Conservation (phyloP, 352 stramenopile species). For the Phytophthora hibernalis region DNA sequence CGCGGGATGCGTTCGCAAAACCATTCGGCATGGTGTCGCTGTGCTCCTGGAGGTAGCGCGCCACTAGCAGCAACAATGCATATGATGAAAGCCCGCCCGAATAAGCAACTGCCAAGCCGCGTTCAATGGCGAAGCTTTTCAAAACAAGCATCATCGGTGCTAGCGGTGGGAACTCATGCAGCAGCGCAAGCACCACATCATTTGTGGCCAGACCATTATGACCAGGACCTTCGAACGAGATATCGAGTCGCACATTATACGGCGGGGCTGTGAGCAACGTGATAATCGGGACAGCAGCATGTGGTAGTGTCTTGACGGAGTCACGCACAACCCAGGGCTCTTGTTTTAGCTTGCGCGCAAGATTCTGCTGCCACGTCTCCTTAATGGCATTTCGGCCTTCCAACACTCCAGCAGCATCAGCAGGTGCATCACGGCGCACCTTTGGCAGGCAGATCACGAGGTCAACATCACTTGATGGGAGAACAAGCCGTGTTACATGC, state of each 20-base stretch:
- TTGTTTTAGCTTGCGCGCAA: slow-evolving; percentile 94
- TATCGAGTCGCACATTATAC: slow-evolving; percentile 92
- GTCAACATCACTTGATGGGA: slow-evolving; percentile 97
- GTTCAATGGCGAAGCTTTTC: slow-evolving; percentile 94
- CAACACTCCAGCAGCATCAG: slow-evolving; percentile 94
- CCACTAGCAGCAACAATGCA: slow-evolving; percentile 95
- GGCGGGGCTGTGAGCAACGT: slow-evolving; percentile 90
- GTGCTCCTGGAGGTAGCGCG: slow-evolving; percentile 93
- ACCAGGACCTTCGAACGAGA: slow-evolving; percentile 96
- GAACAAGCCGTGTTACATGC: slow-evolving; percentile 94
- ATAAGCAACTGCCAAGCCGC: slow-evolving; percentile 94
- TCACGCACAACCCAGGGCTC: slow-evolving; percentile 93
- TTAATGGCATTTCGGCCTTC: slow-evolving; percentile 99
- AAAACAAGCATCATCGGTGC: slow-evolving; percentile 96
- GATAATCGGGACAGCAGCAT: slow-evolving; percentile 97
- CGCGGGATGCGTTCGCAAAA: slow-evolving; percentile 66
- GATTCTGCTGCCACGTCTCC: slow-evolving; percentile 97
- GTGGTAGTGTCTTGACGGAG: slow-evolving; percentile 97
- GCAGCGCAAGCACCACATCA: slow-evolving; percentile 91
- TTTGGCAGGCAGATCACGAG: slow-evolving; percentile 98
- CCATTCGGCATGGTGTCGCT: slow-evolving; percentile 71
- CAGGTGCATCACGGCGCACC: slow-evolving; percentile 94
- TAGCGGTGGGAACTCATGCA: slow-evolving; percentile 95
- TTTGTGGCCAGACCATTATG: slow-evolving; percentile 97
- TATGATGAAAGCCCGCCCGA: slow-evolving; percentile 97